These are phyloP conservation scores for Datisca glomerata DNA, from an alignment of 306 rosid genomes.

Conservation along the genomic window DNA sequence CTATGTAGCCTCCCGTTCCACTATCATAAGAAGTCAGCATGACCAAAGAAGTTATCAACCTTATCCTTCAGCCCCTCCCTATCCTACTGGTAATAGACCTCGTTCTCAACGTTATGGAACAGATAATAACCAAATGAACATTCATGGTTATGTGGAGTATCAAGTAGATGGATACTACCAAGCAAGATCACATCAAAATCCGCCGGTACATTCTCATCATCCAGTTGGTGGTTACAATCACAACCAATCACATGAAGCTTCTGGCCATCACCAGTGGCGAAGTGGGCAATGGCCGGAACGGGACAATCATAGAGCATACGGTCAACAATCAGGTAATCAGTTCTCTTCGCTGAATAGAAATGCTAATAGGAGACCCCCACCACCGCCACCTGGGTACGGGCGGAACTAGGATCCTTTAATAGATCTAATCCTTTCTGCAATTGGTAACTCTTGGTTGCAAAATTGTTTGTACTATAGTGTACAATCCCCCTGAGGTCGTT, in stretches of 20 bases:
- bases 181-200: background rate
- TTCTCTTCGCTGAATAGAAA: background rate
- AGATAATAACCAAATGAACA: background rate
- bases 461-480: background rate
- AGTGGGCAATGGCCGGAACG: background rate
- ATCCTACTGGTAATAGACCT: slow-evolving; percentile 23
- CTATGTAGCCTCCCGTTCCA: slow-evolving; percentile 15
- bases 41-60: slow-evolving; percentile 27
- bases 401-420: too few relatives aligned
- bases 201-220: too few relatives aligned
- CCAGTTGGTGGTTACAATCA: background rate
- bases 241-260: background rate
- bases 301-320: background rate
- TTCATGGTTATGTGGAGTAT: background rate
- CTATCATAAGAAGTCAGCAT: slow-evolving; percentile 12
- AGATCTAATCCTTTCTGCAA: background rate
- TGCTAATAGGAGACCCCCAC: background rate
- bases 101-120: slow-evolving; percentile 32
- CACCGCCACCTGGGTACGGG: background rate
- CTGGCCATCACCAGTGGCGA: background rate
- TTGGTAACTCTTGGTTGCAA: background rate
- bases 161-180: background rate
- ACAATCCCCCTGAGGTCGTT: too few relatives aligned
- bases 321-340: background rate
- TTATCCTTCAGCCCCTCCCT: slow-evolving; percentile 5